Percentiles rank a stretch among this genome's conserved stretches.
These are phyloP conservation scores for Apiotrichum laibachii DNA, from an alignment of 1,284 basidiomycete genomes.

Conservation along the genomic window DNA sequence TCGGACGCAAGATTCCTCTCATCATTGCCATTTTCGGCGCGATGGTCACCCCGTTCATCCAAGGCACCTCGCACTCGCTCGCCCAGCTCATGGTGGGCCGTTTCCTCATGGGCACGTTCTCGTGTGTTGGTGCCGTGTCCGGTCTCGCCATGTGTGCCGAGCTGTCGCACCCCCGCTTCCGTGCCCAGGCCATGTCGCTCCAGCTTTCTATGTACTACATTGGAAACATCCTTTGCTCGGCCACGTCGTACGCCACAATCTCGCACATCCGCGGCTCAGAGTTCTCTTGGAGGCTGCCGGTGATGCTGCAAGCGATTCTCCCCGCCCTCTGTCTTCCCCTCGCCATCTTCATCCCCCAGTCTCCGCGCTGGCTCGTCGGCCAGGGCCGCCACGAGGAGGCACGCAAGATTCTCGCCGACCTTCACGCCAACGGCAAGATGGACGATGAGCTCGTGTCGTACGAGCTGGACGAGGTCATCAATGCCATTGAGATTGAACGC, in stretches of 20 bases:
- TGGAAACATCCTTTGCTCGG: constrained; percentile 7
- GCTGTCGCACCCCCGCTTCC: constrained; percentile 9
- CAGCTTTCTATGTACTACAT: constrained; percentile 13
- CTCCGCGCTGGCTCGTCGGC: constrained; percentile 64
- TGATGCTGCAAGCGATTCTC: constrained; percentile 59
- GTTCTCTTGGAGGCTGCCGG: too few species aligned
- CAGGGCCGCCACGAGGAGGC: constrained; percentile 40
- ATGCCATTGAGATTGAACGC: constrained; percentile 30
- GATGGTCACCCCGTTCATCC: constrained; percentile 12
- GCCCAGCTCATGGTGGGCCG: constrained; percentile 10
- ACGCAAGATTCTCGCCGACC: constrained; percentile 28
- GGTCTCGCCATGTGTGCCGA: constrained; percentile 14
- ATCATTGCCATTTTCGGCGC: constrained; percentile 12
- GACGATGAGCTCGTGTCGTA: constrained; percentile 41
- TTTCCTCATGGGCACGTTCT: constrained; percentile 13
- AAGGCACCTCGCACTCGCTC: constrained; percentile 5
- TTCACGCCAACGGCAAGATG: constrained; percentile 30
- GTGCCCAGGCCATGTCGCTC: constrained; percentile 14
- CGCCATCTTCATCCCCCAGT: constrained; percentile 63
- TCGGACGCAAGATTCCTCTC: constrained; percentile 16
- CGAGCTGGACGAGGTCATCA: constrained; percentile 19
- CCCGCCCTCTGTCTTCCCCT: constrained; percentile 61
- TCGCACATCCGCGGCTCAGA: neutral
- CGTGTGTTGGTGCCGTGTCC: constrained; percentile 5
- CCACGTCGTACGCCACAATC: constrained; percentile 9